phyloP scores from a whole-genome alignment of 2,329 filamentous ascomycete genomes.

The Sordariomycetes sp. region DNA sequence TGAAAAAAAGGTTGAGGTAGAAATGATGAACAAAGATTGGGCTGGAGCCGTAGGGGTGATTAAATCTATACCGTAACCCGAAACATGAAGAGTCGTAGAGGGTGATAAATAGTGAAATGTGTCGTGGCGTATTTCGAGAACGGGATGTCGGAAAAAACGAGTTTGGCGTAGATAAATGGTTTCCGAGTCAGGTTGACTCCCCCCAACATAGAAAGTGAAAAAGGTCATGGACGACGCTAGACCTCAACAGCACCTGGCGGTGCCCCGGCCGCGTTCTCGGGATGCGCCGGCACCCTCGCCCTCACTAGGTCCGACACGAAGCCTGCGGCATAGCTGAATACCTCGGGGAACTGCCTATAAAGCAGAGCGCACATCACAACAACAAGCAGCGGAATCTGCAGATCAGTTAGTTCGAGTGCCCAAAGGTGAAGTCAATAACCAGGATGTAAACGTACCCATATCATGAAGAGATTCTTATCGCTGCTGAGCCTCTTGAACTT shows the following conservation, averaged over 20 bases:
- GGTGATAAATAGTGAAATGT: neutral
- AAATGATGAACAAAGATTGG: neutral
- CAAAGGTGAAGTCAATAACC: too few relatives aligned
- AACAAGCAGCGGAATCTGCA: conserved; percentile 28
- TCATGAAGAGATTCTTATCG: conserved; percentile 56
- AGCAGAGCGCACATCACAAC: conserved; percentile 27
- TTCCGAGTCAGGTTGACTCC: neutral
- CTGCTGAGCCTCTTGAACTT: conserved; percentile 53
- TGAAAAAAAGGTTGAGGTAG: neutral
- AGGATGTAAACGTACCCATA: conserved; percentile 43
- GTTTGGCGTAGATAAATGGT: neutral
- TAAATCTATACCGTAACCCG: neutral
- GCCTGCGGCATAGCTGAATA: neutral
- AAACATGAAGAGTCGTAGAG: neutral
- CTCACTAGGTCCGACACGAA: neutral
- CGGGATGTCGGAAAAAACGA: neutral
- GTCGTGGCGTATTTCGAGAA: neutral
- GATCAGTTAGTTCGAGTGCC: neutral
- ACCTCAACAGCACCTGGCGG: neutral
- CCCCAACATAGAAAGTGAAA: too few relatives aligned
- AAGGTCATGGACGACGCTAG: neutral
- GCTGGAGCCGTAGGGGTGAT: neutral
- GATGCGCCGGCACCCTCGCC: neutral
- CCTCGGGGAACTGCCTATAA: conserved; percentile 8
- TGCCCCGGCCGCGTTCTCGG: neutral